Conservation (phyloP, 805 yeast species). For the Starmerella potacharoeniae region DNA sequence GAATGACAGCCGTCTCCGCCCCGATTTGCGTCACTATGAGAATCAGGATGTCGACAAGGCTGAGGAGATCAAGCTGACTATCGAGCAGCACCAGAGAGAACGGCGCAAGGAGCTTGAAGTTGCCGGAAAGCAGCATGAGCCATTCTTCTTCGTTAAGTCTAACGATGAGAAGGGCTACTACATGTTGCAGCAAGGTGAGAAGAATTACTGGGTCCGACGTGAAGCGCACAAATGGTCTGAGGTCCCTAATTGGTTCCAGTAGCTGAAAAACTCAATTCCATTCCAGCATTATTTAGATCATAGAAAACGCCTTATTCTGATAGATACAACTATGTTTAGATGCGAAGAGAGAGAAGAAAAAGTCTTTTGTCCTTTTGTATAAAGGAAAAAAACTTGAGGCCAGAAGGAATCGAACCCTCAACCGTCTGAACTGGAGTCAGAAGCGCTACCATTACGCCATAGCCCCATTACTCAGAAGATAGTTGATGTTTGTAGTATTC, state of each 20-base stretch:
- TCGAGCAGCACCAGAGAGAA: slow-evolving; percentile 73
- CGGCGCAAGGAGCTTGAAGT: slow-evolving; percentile 53
- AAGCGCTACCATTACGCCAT: slow-evolving; percentile 17
- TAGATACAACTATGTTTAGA: too few relatives aligned
- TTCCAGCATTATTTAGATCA: not conserved
- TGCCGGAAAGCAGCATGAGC: slow-evolving; percentile 37
- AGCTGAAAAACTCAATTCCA: not conserved
- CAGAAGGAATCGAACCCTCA: slow-evolving; percentile 17
- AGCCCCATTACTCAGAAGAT: slow-evolving; percentile 5
- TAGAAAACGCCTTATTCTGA: not conserved
- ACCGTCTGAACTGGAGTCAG: slow-evolving; percentile 16
- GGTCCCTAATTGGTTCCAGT: slow-evolving; percentile 17
- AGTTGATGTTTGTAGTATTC: not conserved
- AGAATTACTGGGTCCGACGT: slow-evolving; percentile 69
- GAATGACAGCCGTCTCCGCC: slow-evolving; percentile 82
- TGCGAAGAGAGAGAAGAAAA: too few relatives aligned
- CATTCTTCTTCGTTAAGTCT: slow-evolving; percentile 49
- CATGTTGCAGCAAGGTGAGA: slow-evolving; percentile 40
- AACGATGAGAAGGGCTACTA: slow-evolving; percentile 27
- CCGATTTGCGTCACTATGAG: slow-evolving; percentile 69
- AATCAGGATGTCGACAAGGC: slow-evolving; percentile 49
- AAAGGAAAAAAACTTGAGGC: slow-evolving; percentile 2
- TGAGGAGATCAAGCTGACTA: slow-evolving; percentile 50
- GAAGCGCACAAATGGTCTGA: slow-evolving; percentile 24
- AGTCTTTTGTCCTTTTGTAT: not conserved